Base-by-base conservation (phyloP, 495 filamentous ascomycete genomes). In the Tuber umbilicatum region DNA sequence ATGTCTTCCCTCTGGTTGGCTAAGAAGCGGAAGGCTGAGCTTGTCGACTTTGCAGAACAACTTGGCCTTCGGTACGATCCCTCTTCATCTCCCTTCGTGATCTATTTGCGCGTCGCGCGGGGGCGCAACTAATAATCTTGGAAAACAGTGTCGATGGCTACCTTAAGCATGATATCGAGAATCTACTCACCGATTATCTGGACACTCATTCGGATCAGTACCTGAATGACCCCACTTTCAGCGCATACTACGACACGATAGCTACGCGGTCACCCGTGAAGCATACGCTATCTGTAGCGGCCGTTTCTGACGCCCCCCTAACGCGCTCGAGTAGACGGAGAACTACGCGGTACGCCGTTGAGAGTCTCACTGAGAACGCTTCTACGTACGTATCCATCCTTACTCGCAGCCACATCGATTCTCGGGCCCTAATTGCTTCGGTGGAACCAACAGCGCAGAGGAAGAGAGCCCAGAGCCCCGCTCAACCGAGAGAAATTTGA, bases 91-190 rank as follows among this genome's bases (percentile, higher is more conserved):
- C 27, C 35, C 55, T 69, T 38, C 21, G 27, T 37, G 35, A 45
- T 43, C 40, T 74, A 71, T 73, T 60, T 70, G 70, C 77, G 75
- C 74, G 75, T 75, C 50, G 69, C 43, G 42, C 45, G 38, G n/a
- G 50, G 50, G 31, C 69, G 42, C 70, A 43, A 38, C 79, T 84
- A 72, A 84, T 73, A 47, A 45, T 55, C n/a, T 42, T 37, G 31
- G 50, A 42, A 45, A 27, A 77, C 78, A 97, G 94, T 79, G 89
- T 87, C 80, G 90, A 92, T 72, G 86, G 88, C 50, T 83, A 89
- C 76, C 91, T 90, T 79, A 97, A 97, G 84, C 84, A 85, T 76
- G 94, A 98, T n/a, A 89, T 98, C 55, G 92, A 94, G 82, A 79
- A 86, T 71, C 86, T 88, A 39, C 88, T 99, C 73, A 92, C 95